phyloP scores from a whole-genome alignment of 495 filamentous ascomycete species.

The Lepidopterella palustris region DNA sequence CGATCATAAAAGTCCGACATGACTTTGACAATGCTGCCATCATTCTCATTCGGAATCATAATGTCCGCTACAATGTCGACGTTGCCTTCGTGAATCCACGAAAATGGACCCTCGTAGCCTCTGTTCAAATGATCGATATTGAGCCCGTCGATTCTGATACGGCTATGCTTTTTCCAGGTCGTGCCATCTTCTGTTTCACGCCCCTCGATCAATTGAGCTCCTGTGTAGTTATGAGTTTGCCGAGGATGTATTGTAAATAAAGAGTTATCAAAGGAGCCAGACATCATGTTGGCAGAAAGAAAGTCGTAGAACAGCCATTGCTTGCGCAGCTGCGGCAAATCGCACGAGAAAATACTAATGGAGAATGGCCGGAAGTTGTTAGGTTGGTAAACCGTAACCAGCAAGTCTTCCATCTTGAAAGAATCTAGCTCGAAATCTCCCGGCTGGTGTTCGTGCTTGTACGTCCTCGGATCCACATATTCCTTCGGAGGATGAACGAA shows the following conservation, averaged over 20 bases:
- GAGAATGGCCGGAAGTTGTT: slow-evolving; percentile 85
- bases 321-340: slow-evolving; percentile 85
- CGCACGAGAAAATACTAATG: slow-evolving; percentile 90
- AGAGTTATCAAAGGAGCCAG: slow-evolving; percentile 89
- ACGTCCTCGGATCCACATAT: slow-evolving; percentile 76
- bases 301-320: slow-evolving; percentile 99
- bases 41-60: slow-evolving; percentile 79
- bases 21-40: slow-evolving; percentile 83
- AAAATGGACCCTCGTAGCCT: slow-evolving; percentile 88
- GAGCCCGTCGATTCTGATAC: slow-evolving; percentile 84
- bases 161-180: slow-evolving; percentile 87
- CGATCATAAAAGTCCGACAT: slow-evolving; percentile 92
- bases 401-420: slow-evolving; percentile 90
- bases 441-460: slow-evolving; percentile 77
- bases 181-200: slow-evolving; percentile 45
- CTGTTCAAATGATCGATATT: slow-evolving; percentile 95
- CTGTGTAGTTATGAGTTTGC: slow-evolving; percentile 68
- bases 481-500: slow-evolving; percentile 63
- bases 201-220: slow-evolving; percentile 48
- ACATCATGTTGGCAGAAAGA: slow-evolving; percentile 89
- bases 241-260: slow-evolving; percentile 95
- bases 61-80: slow-evolving; percentile 96
- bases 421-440: slow-evolving; percentile 95
- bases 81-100: slow-evolving; percentile 93
- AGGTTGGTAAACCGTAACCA: slow-evolving; percentile 89